phyloP scores from a whole-genome alignment of 2,329 filamentous ascomycete species.

The Lachnellula arida region DNA sequence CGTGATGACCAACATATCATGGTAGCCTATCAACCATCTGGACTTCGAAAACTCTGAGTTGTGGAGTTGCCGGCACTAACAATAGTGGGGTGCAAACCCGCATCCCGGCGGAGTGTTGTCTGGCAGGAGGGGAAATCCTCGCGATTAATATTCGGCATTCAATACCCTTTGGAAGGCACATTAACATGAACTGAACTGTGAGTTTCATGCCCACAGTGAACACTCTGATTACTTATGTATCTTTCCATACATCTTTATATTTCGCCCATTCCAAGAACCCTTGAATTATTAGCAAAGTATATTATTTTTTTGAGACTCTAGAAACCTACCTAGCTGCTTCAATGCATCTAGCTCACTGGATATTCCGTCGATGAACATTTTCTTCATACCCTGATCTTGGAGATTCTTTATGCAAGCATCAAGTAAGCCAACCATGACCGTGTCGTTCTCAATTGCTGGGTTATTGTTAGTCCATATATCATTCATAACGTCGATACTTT shows the following conservation, averaged over 20 bases:
- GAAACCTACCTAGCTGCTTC: constrained; percentile 45
- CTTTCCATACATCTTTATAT: constrained; percentile 52
- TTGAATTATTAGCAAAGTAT: constrained; percentile 26
- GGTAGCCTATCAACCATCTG: background rate
- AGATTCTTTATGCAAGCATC: constrained; percentile 47
- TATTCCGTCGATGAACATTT: constrained; percentile 53
- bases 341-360: constrained; percentile 47
- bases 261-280: constrained; percentile 55
- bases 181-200: too few species aligned
- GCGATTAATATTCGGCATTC: background rate
- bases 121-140: background rate
- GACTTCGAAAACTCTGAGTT: background rate
- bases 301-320: background rate
- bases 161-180: background rate
- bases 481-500: background rate
- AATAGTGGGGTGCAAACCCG: background rate
- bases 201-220: background rate
- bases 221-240: constrained; percentile 15
- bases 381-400: constrained; percentile 45
- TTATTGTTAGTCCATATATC: constrained; percentile 5
- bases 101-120: background rate
- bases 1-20: background rate
- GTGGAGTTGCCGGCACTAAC: background rate
- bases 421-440: constrained; percentile 49
- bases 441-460: constrained; percentile 33